phyloP scores from a whole-genome alignment of 306 rosid species.

The Heteromeles arbutifolia region DNA sequence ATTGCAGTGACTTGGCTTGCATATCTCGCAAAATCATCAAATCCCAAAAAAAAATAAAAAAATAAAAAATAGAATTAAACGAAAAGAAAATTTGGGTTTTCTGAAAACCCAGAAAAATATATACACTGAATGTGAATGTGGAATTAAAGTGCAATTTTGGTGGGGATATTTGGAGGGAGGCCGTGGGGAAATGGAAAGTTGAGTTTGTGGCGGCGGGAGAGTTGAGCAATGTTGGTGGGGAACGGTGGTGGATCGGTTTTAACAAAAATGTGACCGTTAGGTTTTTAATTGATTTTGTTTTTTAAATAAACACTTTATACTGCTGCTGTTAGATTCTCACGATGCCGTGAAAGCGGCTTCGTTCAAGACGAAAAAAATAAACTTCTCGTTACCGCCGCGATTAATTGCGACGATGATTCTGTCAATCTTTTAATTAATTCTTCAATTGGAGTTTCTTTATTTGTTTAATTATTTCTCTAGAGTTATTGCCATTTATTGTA shows the following conservation, averaged over 20 bases:
- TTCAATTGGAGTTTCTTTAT: too few relatives aligned
- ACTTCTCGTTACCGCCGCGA: not conserved
- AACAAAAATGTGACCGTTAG: not conserved
- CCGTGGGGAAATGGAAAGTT: not conserved
- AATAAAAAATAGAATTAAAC: not conserved
- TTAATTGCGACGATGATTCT: not conserved
- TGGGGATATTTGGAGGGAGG: not conserved
- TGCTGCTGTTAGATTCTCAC: not conserved
- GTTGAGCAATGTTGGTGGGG: not conserved
- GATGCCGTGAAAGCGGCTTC: not conserved
- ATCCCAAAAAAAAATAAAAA: not conserved
- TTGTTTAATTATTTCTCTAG: not conserved
- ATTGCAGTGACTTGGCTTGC: slow-evolving; percentile 25
- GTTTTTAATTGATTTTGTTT: not conserved
- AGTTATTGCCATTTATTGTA: not conserved
- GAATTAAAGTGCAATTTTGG: not conserved
- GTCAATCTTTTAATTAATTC: not conserved
- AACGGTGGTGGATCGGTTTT: not conserved
- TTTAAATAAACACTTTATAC: too few relatives aligned
- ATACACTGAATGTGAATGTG: not conserved
- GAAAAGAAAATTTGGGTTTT: not conserved
- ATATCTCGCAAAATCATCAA: slow-evolving; percentile 21
- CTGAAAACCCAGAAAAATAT: not conserved
- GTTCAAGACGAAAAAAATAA: not conserved
- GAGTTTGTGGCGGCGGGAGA: not conserved